These are phyloP conservation scores for Punica granatum DNA, from an alignment of 345 rosid genomes.

Conservation along the genomic window DNA sequence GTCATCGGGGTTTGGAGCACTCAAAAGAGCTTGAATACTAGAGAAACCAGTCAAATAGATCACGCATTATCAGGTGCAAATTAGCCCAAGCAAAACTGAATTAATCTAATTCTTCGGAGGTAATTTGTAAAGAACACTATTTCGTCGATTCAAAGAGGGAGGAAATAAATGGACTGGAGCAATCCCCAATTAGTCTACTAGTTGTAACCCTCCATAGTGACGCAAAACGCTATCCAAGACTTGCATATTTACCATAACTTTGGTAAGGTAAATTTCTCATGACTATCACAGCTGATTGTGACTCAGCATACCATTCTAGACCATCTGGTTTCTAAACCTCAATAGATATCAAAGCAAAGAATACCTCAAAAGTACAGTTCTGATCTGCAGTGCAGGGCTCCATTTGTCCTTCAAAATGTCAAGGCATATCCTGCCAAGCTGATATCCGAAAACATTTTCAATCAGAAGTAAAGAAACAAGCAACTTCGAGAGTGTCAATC, in stretches of 20 bases:
- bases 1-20: constrained; percentile 62
- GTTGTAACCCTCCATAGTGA: no score
- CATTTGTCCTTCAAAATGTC: constrained; percentile 64
- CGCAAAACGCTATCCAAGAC: neutral
- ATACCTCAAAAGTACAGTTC: constrained; percentile 54
- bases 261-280: neutral
- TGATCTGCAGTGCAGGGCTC: constrained; percentile 59
- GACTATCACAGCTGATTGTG: neutral
- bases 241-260: neutral
- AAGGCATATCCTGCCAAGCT: constrained; percentile 69
- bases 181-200: neutral
- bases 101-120: neutral
- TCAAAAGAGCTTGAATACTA: constrained; percentile 58
- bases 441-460: neutral
- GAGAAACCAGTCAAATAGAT: neutral
- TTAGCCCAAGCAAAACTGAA: neutral
- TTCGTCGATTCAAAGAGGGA: neutral
- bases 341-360: neutral
- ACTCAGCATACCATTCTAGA: neutral
- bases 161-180: neutral
- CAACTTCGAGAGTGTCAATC: neutral
- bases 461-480: neutral
- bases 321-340: neutral
- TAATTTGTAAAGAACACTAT: no score
- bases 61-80: neutral